Conservation (phyloP, 257 asterid species). For the Petunia axillaris region DNA sequence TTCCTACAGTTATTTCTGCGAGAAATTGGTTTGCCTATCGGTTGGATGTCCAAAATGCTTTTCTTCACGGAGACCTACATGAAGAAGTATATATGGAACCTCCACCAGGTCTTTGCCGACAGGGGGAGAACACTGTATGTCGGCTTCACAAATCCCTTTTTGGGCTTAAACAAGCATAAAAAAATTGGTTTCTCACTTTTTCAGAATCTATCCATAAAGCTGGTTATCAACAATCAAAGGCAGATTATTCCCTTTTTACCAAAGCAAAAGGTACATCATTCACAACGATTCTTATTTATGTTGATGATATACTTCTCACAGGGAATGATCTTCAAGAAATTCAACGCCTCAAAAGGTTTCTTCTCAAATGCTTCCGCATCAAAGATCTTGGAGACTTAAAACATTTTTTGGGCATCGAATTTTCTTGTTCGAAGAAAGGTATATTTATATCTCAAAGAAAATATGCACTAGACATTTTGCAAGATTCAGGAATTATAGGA, state of each 20-base stretch:
- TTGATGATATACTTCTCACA: no score
- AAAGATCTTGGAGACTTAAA: no score
- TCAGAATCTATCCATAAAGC: not conserved
- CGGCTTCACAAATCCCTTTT: slow-evolving; percentile 15
- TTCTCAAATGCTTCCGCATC: no score
- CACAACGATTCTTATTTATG: no score
- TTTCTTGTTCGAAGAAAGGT: no score
- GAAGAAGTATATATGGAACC: slow-evolving; percentile 14
- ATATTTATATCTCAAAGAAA: no score
- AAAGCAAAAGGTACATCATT: no score
- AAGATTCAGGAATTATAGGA: not conserved
- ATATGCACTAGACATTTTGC: no score
- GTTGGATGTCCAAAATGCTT: slow-evolving; percentile 12
- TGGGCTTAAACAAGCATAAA: slow-evolving; percentile 9
- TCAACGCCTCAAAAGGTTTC: no score
- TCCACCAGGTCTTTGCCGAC: slow-evolving; percentile 17
- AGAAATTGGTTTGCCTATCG: not conserved
- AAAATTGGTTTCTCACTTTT: slow-evolving; percentile 17
- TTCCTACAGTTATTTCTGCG: not conserved
- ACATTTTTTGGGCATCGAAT: no score
- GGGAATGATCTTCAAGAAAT: no score
- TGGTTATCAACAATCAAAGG: slow-evolving; percentile 17
- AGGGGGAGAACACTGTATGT: slow-evolving; percentile 12
- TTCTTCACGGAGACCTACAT: slow-evolving; percentile 23
- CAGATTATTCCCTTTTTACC: no score